Base-by-base conservation (phyloP, 1,139 yeast species). In the Geotrichum macrosporum region DNA sequence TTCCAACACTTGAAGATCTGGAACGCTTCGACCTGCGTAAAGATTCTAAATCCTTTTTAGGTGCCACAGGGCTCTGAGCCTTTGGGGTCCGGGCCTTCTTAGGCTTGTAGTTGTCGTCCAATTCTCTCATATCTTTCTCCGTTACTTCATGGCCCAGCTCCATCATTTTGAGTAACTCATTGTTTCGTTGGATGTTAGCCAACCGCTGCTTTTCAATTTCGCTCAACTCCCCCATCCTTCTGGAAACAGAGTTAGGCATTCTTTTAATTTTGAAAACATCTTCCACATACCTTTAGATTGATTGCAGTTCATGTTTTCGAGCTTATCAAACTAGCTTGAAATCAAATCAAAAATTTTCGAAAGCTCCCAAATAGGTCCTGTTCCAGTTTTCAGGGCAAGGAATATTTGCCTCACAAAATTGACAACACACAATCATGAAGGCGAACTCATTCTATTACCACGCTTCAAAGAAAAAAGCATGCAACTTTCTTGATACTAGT, bases 101-200 rank as follows among this genome's bases (percentile, higher is more conserved):
- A 15, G 30, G 30, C 29, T 13, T 33, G n/a, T 33, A 20, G 16
- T 10, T n/a, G n/a, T 8, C 16, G 5, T 4, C 13, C 16, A 26
- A 12, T 29, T 26, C 44, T 4, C 21, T 34, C 44, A 41, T 41
- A 13, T 26, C 32, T 9, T 27, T 13, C 22, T 41, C 44, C n/a
- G 22, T 41, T 5, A 5, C 38, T 24, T 33, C 27, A 15, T 39
- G 44, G 19, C 21, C 36, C 24, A 41, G 27, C n/a, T 33, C 29
- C 16, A 41, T 20, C 12, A 34, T 15, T 18, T 19, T 18, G 34
- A 41, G 39, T 20, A 41, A 18, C 2, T 27, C 33, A 39, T 53
- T 56, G 40, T 58, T 58, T 16, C 62, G 55, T 47, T 55, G 56
- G 16, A 58, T 57, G 39, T 58, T 58, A 22, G 53, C 57, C 30